Evolutionary conservation across 2,329 filamentous ascomycete genomes (phyloP).

Genomic region (Colletotrichum sp.): DNA sequence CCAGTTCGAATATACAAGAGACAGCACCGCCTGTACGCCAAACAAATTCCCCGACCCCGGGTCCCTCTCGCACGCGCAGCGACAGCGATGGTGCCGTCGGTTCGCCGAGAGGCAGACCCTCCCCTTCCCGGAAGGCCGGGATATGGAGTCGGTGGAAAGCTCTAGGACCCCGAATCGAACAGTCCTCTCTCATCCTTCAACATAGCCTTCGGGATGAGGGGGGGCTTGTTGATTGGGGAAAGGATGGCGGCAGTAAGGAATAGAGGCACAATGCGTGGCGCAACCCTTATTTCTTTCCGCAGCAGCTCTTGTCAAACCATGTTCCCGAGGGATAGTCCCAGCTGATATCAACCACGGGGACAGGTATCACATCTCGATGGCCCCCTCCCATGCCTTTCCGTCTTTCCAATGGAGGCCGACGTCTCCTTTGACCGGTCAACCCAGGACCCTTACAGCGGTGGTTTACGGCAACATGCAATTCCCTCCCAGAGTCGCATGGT

Average conservation of each 20-base stretch:
- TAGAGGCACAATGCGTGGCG: neutral
- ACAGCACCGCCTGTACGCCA: constrained; percentile 2
- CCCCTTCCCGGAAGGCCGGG: constrained; percentile 12
- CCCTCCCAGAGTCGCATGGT: neutral
- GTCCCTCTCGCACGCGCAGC: neutral
- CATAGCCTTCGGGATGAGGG: constrained; percentile 12
- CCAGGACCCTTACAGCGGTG: neutral
- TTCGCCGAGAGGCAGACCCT: constrained; percentile 3
- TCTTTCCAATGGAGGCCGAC: neutral
- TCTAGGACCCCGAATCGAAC: neutral
- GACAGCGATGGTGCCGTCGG: neutral
- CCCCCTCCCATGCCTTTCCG: neutral
- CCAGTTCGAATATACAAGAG: constrained; percentile 1
- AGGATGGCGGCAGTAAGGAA: neutral
- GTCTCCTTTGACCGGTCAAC: neutral
- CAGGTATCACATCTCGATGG: neutral
- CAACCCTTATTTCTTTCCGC: neutral
- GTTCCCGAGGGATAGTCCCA: neutral
- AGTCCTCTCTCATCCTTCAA: neutral
- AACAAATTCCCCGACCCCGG: constrained; percentile 5
- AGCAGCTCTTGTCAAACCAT: neutral
- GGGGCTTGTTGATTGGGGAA: neutral
- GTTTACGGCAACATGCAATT: neutral
- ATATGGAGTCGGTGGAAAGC: neutral
- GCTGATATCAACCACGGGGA: neutral